These are phyloP conservation scores for Capronia epimyces DNA, from an alignment of 2,329 filamentous ascomycete genomes.

Conservation along the genomic window DNA sequence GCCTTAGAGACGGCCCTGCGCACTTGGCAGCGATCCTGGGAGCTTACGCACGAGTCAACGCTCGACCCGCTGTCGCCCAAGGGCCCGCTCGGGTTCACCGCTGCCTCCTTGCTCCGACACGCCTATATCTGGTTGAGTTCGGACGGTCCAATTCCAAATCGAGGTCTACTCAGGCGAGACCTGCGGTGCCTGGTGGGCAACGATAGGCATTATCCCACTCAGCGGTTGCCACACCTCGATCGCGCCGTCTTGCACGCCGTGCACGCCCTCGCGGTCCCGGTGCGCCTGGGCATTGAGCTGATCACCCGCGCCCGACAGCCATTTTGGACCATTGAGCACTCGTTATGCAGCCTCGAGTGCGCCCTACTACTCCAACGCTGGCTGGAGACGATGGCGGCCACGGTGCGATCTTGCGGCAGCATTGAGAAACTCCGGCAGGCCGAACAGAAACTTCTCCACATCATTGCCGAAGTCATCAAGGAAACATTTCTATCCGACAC, in stretches of 20 bases:
- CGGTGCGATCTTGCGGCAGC: neutral
- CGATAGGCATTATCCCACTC: too few species aligned
- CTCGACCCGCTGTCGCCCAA: constrained; percentile 25
- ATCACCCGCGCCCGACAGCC: constrained; percentile 26
- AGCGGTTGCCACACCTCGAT: constrained; percentile 16
- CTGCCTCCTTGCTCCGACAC: constrained; percentile 26
- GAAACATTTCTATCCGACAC: constrained; percentile 9
- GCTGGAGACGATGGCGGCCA: constrained; percentile 14
- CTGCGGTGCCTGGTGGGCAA: neutral
- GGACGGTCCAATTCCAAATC: constrained; percentile 15
- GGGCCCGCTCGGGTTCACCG: constrained; percentile 27
- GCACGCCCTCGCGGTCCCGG: constrained; percentile 28
- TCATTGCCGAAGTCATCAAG: constrained; percentile 28
- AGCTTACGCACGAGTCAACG: constrained; percentile 25
- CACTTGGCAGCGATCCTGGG: constrained; percentile 27
- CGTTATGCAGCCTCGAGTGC: constrained; percentile 30
- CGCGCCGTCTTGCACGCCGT: constrained; percentile 27
- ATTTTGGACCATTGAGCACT: constrained; percentile 30
- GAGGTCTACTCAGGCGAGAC: constrained; percentile 15
- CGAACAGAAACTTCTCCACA: constrained; percentile 9
- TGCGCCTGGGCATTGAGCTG: constrained; percentile 28
- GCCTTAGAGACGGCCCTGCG: constrained; percentile 17
- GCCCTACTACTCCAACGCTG: constrained; percentile 29
- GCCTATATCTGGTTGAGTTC: constrained; percentile 27
- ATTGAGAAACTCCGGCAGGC: constrained; percentile 1